A percentile compares a stretch with the other conserved stretches of the same genome.
These are phyloP conservation scores for Boletus rufocinnamomeus DNA, from an alignment of 768 basidiomycete species.

Conservation along the genomic window DNA sequence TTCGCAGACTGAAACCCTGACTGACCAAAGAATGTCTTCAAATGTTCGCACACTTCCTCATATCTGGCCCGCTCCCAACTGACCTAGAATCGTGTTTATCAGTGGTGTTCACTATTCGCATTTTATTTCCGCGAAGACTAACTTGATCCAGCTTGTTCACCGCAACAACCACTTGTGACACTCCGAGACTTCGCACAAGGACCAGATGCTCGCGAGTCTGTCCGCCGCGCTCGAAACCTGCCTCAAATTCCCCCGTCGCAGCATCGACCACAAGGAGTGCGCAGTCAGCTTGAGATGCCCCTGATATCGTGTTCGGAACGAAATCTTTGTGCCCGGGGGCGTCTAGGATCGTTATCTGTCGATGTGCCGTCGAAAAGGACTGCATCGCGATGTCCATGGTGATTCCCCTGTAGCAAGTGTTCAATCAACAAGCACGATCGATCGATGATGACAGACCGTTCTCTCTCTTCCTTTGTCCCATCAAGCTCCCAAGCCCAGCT, in stretches of 20 bases:
- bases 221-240: constrained; percentile 91
- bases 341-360: constrained; percentile 90
- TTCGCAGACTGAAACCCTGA: constrained; percentile 84
- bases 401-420: constrained; percentile 66
- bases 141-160: constrained; percentile 96
- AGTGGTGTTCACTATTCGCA: neutral
- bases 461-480: constrained; percentile 88
- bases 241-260: constrained; percentile 89
- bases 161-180: constrained; percentile 87
- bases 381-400: constrained; percentile 97
- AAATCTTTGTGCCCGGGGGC: constrained; percentile 98
- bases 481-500: constrained; percentile 99
- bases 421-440: constrained; percentile 11
- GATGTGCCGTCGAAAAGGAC: constrained; percentile 68
- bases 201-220: constrained; percentile 95
- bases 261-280: constrained; percentile 93
- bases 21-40: constrained; percentile 82
- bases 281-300: constrained; percentile 95
- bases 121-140: constrained; percentile 20
- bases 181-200: constrained; percentile 89
- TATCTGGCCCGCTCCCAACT: constrained; percentile 82
- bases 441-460: constrained; percentile 57
- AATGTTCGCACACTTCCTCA: constrained; percentile 72
- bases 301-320: constrained; percentile 99
- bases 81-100: constrained; percentile 54